Percentiles rank a stretch among this genome's conserved stretches.
Conservation (phyloP, 1,284 basidiomycete genomes). For the Ceratobasidium sp. region DNA sequence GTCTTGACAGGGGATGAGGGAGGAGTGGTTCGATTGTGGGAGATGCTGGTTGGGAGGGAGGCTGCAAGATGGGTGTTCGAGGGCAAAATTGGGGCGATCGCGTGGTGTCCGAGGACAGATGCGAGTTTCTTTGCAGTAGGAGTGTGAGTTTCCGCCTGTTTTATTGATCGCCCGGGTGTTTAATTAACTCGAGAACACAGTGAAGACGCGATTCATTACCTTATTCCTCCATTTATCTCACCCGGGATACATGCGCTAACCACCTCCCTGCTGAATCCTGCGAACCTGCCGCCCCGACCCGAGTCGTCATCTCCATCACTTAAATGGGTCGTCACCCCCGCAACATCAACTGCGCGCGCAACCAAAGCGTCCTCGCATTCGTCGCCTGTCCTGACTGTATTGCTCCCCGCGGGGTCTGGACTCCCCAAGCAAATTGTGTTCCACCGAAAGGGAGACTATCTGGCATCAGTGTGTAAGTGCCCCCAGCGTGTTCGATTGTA, state of each 20-base stretch:
- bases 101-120: slow-evolving; percentile 93
- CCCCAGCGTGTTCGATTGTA: slow-evolving; percentile 7
- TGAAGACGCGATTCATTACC: slow-evolving; percentile 79
- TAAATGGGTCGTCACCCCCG: slow-evolving; percentile 63
- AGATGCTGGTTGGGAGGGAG: slow-evolving; percentile 89
- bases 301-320: slow-evolving; percentile 64
- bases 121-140: slow-evolving; percentile 82
- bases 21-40: slow-evolving; percentile 90
- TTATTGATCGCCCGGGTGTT: not conserved
- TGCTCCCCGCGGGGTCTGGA: slow-evolving; percentile 69
- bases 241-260: slow-evolving; percentile 66
- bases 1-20: slow-evolving; percentile 90
- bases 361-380: slow-evolving; percentile 59
- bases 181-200: slow-evolving; percentile 53
- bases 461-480: slow-evolving; percentile 85
- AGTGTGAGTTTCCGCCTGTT: slow-evolving; percentile 62
- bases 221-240: slow-evolving; percentile 81
- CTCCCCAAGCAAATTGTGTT: slow-evolving; percentile 85
- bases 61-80: slow-evolving; percentile 88
- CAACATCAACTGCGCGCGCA: slow-evolving; percentile 52
- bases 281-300: slow-evolving; percentile 65
- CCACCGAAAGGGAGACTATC: slow-evolving; percentile 96
- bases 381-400: slow-evolving; percentile 62
- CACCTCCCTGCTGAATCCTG: slow-evolving; percentile 68
- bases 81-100: slow-evolving; percentile 80